These are phyloP conservation scores for Fusarium duplospermum DNA, from an alignment of 2,329 filamentous ascomycete genomes.

Conservation along the genomic window DNA sequence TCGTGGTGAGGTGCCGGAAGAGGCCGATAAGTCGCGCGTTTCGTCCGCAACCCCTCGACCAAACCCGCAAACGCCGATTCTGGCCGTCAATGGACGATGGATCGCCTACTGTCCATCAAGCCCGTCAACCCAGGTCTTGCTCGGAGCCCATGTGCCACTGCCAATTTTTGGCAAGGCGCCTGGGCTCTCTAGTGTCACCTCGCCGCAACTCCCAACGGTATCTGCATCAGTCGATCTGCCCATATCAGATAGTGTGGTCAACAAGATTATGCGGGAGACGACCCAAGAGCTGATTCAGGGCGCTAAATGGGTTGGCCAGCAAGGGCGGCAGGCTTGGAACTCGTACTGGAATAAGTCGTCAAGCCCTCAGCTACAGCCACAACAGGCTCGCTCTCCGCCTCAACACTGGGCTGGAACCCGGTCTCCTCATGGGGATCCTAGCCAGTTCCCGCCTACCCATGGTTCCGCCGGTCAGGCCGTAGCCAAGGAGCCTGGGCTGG, in stretches of 20 bases:
- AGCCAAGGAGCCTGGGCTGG: constrained; percentile 75
- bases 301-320: constrained; percentile 81
- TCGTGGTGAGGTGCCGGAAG: constrained; percentile 60
- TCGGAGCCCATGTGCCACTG: constrained; percentile 74
- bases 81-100: constrained; percentile 79
- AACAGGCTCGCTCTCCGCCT: constrained; percentile 58
- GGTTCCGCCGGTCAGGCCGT: constrained; percentile 68
- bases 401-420: constrained; percentile 61
- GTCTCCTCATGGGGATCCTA: constrained; percentile 58
- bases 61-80: constrained; percentile 69
- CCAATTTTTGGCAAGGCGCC: constrained; percentile 66
- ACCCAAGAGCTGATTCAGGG: constrained; percentile 82
- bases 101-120: constrained; percentile 80
- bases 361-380: constrained; percentile 55
- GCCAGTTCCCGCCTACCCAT: constrained; percentile 81
- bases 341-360: constrained; percentile 78
- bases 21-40: constrained; percentile 55
- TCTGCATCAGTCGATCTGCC: constrained; percentile 79
- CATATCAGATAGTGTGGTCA: constrained; percentile 76
- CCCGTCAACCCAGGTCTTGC: constrained; percentile 76
- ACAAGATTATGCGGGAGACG: constrained; percentile 81
- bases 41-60: constrained; percentile 53
- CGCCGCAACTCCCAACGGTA: constrained; percentile 74
- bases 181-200: constrained; percentile 69
- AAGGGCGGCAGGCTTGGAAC: constrained; percentile 81